Base-by-base conservation (phyloP, 257 asterid genomes). In the Rhazya stricta region DNA sequence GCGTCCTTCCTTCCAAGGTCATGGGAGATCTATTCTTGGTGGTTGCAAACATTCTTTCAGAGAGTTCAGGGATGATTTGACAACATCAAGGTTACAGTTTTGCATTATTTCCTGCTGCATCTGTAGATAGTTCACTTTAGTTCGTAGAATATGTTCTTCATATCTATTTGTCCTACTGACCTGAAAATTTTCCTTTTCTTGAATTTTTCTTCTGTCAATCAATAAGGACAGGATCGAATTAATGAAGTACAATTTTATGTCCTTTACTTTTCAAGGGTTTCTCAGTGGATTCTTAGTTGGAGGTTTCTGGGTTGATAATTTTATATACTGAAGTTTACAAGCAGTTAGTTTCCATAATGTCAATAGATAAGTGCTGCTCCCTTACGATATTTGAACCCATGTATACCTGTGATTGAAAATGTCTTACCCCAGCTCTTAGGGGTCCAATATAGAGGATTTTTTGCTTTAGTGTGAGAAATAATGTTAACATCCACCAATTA, bases 21-120 rank as follows among this genome's bases (percentile, higher is more conserved):
- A 83, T 71, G 94, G 97, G 66, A 85, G 96, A 82, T 93, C 98
- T 70, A 82, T 93, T 91, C 98, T 91, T 85, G 94, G 98, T 76
- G 92, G 84, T 74, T 82, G 83, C 77, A 84, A 81, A 79, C 85
- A 84, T 82, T 82, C 88, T 43, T 88, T 83, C 80, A 84, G 79
- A 63, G 93, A 87, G 61, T 88, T 80, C 82, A 75, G 48, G 74
- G 88, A 90, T 80, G 93, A 91, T 65, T 63, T 83, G 57, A 83
- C 74, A 71, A 81, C 91, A 70, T 91, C 98, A 78, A 91, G 98
- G 98, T 93, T 68, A 74, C 65, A 63, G 61, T 73, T 73, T 69
- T 4, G n/a, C 56, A 72, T 77, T 73, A 41, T 76, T 71, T 65
- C 8, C 66, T 53, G 34, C 67, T 82, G 67, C 69, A 6, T 32